Evolutionary conservation across 192 early-diverging fungal genomes (phyloP), one percentile per base, ranked within the genome.

Genomic region (Coemansia interrupta): DNA sequence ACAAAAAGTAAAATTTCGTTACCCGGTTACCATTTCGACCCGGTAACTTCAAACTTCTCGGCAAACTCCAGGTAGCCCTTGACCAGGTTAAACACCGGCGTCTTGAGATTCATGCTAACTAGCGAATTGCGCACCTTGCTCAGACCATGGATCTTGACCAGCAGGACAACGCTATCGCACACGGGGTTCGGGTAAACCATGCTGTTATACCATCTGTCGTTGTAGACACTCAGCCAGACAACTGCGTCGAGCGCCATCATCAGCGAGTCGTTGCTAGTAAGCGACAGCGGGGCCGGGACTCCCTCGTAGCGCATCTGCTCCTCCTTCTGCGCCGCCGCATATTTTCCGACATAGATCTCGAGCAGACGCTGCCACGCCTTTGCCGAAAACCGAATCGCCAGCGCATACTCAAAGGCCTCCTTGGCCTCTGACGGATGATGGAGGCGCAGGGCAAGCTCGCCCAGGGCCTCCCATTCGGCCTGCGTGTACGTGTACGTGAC

Each of bases 381-480:
- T 28, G 90, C 85, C 8, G 93, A 96, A 66, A 96, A 93, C 68
- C 92, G 91, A 62, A 94, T 90, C 20, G 91, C 88, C 26, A 93
- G 81, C 29, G 91, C 92, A 46, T 87, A 83, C 66, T 87, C 85
- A 68, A 89, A 97, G 1, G 94, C 94, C 61, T 93, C 91, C 66
- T 92, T 90, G 7, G 94, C 93, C 63, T 99, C 97, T 3, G 89
- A 87, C 52, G 86, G 83, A 56, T 96, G 90, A 47, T 89, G 84
- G 32, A 99, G 73, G 29, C 97, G 86, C 43, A 87, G 78, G 1
- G 91, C 90, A 46, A 99, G 81, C 58, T 99, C 94, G 20, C 95
- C 97, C 53, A 93, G 89, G 20, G 95, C 83, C 71, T 99, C 97
- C 97, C 97, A 99, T 68, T 99, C 97, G 29, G 94, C 90, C 52